These are phyloP conservation scores for Dictyostelium capitatum DNA, from an alignment of 78 protist species.

Conservation along the genomic window DNA sequence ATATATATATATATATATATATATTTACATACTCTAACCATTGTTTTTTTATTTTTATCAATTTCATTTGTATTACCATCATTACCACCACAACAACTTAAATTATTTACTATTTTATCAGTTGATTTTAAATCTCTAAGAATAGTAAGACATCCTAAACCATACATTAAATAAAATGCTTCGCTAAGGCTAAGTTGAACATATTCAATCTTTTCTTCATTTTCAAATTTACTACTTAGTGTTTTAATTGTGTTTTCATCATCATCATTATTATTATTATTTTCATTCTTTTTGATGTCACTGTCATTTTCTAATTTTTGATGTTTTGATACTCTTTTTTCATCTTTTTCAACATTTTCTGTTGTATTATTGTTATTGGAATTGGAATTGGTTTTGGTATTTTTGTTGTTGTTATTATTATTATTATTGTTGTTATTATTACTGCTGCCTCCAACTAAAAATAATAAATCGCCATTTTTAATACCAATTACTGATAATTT, in stretches of 20 bases:
- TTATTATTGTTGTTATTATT: neutral
- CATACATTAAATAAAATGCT: conserved; percentile 62
- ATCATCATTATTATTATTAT: neutral
- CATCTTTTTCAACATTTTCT: neutral
- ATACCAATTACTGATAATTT: conserved; percentile 24
- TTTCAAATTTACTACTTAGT: too few relatives aligned
- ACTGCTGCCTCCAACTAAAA: neutral
- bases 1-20: neutral
- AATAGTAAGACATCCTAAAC: conserved; percentile 60
- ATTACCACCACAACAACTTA: too few relatives aligned
- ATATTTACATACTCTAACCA: neutral
- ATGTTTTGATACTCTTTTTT: neutral
- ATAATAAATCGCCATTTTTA: conserved; percentile 59
- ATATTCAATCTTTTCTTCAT: conserved; percentile 19
- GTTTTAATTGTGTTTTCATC: too few relatives aligned
- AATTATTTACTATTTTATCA: neutral
- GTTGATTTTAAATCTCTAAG: conserved; percentile 6
- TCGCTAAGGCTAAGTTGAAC: conserved; percentile 60
- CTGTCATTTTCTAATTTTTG: conserved; percentile 5
- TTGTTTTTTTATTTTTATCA: neutral
- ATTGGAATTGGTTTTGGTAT: neutral
- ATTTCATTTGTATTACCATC: neutral
- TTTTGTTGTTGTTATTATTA: neutral
- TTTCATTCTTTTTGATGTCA: conserved; percentile 2
- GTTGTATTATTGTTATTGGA: too few relatives aligned